Evolutionary conservation across 371 early-diverging fungal species (phyloP), one percentile per base, ranked within the genome.

Genomic region (Zychaea mexicana): DNA sequence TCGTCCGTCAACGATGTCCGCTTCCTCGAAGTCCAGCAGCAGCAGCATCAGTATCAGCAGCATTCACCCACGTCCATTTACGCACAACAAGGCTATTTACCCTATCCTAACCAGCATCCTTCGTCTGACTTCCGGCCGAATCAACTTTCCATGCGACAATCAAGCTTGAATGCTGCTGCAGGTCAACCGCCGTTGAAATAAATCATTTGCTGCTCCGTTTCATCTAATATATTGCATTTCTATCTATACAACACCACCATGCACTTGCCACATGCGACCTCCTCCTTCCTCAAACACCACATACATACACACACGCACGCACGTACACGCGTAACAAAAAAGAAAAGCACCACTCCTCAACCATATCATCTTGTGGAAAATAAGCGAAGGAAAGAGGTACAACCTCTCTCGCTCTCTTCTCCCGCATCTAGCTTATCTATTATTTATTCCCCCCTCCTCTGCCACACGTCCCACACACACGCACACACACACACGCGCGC

Each of bases 61-160:
- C 70, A 57, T 32, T 71, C 77, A 21, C 70, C 79, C 5, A 71
- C 75, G 2, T 71, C 75, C 13, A 79, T 79, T 49, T 79, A 79
- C 47, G 66, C 77, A 38, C 77, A 74, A 56, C 77, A 76, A 36
- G 72, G 77, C 19, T 77, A 69, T 55, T 56, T 74, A 36, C 79
- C 79, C 22, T 79, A 79, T 68, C 62, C 73, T 24, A 67, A 67
- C 24, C 67, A 58, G 17, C 67, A 67, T 58, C 67, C 67, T 17
- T 52, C 56, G 12, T 67, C 67, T 21, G 62, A 67, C 45, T 62
- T 57, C 17, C 61, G 61, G 5, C 52, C 61, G 9, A 49, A 27
- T 28, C 59, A 58, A 27, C 38, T 58, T 22, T 36, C 59, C 26
- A 58, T 58, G 59, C 59, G 59, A 17, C 59, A 58, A 45, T 58